These are phyloP conservation scores for Pseudogymnoascus sp. DNA, from an alignment of 2,329 filamentous ascomycete species.

Conservation along the genomic window DNA sequence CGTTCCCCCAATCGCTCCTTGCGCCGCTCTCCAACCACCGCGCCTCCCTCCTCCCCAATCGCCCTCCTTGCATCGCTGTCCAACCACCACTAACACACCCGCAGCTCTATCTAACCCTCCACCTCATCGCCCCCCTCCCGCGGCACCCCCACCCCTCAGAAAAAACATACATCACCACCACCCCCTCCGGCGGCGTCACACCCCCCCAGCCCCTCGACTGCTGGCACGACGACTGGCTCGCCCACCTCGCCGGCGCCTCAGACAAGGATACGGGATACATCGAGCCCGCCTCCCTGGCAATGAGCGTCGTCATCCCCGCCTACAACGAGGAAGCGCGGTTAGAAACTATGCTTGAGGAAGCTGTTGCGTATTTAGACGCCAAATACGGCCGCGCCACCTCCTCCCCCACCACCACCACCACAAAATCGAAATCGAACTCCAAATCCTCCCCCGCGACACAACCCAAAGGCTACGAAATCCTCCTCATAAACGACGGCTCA, in stretches of 20 bases:
- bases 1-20: not conserved
- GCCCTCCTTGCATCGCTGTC: not conserved
- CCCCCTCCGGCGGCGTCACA: slow-evolving; percentile 53
- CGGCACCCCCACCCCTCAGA: slow-evolving; percentile 68
- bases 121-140: slow-evolving; percentile 72
- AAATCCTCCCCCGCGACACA: slow-evolving; percentile 9
- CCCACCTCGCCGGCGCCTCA: slow-evolving; percentile 40
- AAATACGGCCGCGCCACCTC: slow-evolving; percentile 54
- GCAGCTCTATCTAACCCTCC: slow-evolving; percentile 63
- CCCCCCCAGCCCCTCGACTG: slow-evolving; percentile 60
- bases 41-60: not conserved
- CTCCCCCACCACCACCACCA: slow-evolving; percentile 13
- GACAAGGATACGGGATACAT: slow-evolving; percentile 47
- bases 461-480: slow-evolving; percentile 74
- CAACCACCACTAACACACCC: slow-evolving; percentile 7
- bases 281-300: slow-evolving; percentile 70
- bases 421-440: slow-evolving; percentile 7
- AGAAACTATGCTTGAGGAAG: slow-evolving; percentile 79
- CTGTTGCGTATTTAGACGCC: slow-evolving; percentile 74
- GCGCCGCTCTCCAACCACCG: not conserved
- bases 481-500: slow-evolving; percentile 87
- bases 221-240: slow-evolving; percentile 75
- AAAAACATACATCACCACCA: slow-evolving; percentile 75
- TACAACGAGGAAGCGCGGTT: slow-evolving; percentile 90
- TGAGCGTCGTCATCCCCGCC: slow-evolving; percentile 88